Evolutionary conservation across 2,329 filamentous ascomycete genomes (phyloP), one percentile per base, ranked within the genome.

Genomic region (Epichloe coenophiala): DNA sequence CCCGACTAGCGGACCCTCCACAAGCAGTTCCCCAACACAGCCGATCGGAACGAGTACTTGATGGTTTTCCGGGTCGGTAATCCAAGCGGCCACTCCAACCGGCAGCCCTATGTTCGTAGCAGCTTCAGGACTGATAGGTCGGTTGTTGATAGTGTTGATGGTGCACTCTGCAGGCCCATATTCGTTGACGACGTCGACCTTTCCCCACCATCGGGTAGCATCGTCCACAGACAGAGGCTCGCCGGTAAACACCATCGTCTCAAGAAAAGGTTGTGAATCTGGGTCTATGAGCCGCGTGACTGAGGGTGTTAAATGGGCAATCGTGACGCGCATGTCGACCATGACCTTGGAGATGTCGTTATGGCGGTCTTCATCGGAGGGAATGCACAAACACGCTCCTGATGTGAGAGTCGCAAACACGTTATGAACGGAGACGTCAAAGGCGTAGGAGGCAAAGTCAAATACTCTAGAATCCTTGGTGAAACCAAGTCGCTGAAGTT

Each of bases 1-100:
- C 15, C 70, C 73, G 8, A 79, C 67, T 2, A 70, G 65, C 1
- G 74, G 74, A 1, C 71, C 70, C 52, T 68, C 68, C 17, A 73
- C 51, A 3, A 66, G 54, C 12, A 70, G 56, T 49, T 70, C 68
- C 2, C 65, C 65, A 3, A 60, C 23, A n/a, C 21, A 27, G 12
- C 41, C 41, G 5, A 27, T 11, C 2, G 41, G 41, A 7, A 44
- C 19, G 11, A 44, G 41, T 5, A 6, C 11, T 13, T 31, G 9
- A n/a, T 27, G 1, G 2, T 13, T 44, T 15, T 27, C 19, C 5
- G 41, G 21, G 41, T 44, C 41, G 0, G 21, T 19, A 12, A 44
- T 5, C 41, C 41, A 44, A 27, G 7, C 7, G 23, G 23, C 23
- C 23, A 27, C 23, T 27, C 23, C 23, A 27, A 8, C 7, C 23